Percentiles rank a stretch among this genome's conserved stretches.
Evolutionary conservation across 2,329 filamentous ascomycete species (phyloP).

Genomic region (Pseudogymnoascus sp.): DNA sequence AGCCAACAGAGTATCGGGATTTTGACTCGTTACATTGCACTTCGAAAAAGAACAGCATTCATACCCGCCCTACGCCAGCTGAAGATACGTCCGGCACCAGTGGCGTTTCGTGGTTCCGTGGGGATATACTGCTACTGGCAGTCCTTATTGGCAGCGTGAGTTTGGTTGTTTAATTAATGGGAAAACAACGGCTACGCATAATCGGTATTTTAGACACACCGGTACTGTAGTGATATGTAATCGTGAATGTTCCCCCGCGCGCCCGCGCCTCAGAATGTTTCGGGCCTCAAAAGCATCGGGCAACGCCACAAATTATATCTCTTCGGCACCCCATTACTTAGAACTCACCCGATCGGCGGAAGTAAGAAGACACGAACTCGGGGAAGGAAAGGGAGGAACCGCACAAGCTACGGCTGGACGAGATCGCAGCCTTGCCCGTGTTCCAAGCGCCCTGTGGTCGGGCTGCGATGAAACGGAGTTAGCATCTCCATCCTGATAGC

Average conservation of each 20-base stretch:
- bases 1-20: neutral
- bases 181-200: neutral
- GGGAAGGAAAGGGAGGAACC: neutral
- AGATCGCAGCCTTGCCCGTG: neutral
- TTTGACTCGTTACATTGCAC: neutral
- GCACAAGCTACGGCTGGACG: neutral
- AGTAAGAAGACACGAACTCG: neutral
- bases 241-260: neutral
- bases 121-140: neutral
- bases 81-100: neutral
- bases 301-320: neutral
- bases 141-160: neutral
- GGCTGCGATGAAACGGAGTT: neutral
- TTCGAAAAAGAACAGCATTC: neutral
- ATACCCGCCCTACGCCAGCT: neutral
- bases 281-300: neutral
- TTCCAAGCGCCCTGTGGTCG: neutral
- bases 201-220: neutral
- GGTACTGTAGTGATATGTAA: neutral
- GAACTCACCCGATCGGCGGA: neutral
- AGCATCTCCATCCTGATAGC: neutral
- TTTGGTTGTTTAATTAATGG: neutral
- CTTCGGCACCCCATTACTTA: neutral
- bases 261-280: neutral
- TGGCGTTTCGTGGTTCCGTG: neutral